These are phyloP conservation scores for Xylaria castorea DNA, from an alignment of 495 filamentous ascomycete genomes.

Conservation along the genomic window DNA sequence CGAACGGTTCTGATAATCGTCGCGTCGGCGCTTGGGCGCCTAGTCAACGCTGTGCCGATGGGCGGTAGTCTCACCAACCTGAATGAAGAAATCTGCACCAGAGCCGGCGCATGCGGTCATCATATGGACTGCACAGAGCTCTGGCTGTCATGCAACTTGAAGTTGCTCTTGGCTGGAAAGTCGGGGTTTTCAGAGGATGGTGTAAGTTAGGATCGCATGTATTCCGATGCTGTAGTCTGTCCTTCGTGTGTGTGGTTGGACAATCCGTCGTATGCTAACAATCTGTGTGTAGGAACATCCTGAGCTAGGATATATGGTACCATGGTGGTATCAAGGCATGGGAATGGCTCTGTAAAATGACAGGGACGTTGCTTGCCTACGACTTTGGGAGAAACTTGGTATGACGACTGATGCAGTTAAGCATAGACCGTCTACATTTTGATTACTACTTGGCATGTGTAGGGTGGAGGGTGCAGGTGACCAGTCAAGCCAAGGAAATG, in stretches of 20 bases:
- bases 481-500: background rate
- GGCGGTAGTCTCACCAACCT: slow-evolving; percentile 16
- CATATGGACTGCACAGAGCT: slow-evolving; percentile 20
- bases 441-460: no score
- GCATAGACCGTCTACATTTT: background rate
- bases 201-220: slow-evolving; percentile 6
- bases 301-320: slow-evolving; percentile 21
- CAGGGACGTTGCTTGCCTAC: background rate
- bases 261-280: slow-evolving; percentile 6
- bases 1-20: background rate
- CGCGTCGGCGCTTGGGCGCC: background rate
- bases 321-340: slow-evolving; percentile 27
- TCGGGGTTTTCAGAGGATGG: slow-evolving; percentile 11
- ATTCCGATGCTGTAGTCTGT: background rate
- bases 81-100: slow-evolving; percentile 20
- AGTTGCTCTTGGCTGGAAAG: slow-evolving; percentile 18
- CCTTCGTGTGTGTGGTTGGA: background rate
- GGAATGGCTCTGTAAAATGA: background rate
- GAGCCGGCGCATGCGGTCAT: slow-evolving; percentile 17
- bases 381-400: background rate
- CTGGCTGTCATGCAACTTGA: slow-evolving; percentile 21
- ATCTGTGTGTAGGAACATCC: slow-evolving; percentile 6
- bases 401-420: background rate
- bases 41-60: slow-evolving; percentile 12
- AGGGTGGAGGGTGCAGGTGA: background rate